Percentiles rank a stretch among this genome's conserved stretches.
Evolutionary conservation across 1,284 basidiomycete species (phyloP).

Genomic region (Ustilago sp.): DNA sequence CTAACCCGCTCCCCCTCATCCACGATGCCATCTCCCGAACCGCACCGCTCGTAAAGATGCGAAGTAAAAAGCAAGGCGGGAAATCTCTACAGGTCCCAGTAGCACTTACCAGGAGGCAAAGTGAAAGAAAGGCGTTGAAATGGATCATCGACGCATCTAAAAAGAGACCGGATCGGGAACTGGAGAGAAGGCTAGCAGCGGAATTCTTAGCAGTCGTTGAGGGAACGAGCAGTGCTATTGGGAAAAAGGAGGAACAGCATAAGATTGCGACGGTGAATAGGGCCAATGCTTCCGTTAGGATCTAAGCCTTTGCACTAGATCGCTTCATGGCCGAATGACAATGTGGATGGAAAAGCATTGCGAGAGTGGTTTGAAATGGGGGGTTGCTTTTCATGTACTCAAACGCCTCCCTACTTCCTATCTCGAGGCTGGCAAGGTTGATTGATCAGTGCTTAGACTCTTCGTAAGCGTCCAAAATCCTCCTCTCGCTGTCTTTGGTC

Average conservation of each 20-base stretch:
- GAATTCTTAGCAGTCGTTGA: constrained; percentile 70
- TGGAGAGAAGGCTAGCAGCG: constrained; percentile 68
- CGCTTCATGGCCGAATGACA: background rate
- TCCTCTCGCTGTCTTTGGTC: constrained; percentile 17
- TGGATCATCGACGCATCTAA: constrained; percentile 71
- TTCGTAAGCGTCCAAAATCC: constrained; percentile 42
- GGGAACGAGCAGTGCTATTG: constrained; percentile 68
- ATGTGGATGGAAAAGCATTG: background rate
- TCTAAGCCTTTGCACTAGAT: constrained; percentile 21
- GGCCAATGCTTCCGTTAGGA: constrained; percentile 70
- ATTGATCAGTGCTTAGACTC: constrained; percentile 10
- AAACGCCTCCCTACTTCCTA: background rate
- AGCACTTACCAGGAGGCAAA: constrained; percentile 67
- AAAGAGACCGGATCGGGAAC: constrained; percentile 67
- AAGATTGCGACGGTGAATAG: constrained; percentile 82
- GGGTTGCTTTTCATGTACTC: background rate
- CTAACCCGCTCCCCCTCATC: constrained; percentile 69
- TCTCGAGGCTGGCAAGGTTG: background rate
- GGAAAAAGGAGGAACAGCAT: constrained; percentile 73
- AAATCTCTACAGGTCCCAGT: constrained; percentile 70
- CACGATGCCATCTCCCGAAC: constrained; percentile 66
- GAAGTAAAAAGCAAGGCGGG: constrained; percentile 68
- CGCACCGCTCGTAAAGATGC: constrained; percentile 68
- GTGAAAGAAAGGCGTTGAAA: constrained; percentile 67
- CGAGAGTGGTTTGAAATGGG: too few relatives aligned